Evolutionary conservation across 2,329 filamentous ascomycete genomes (phyloP), one percentile per base, ranked within the genome.

Genomic region (Calonectria pseudoturangicola): DNA sequence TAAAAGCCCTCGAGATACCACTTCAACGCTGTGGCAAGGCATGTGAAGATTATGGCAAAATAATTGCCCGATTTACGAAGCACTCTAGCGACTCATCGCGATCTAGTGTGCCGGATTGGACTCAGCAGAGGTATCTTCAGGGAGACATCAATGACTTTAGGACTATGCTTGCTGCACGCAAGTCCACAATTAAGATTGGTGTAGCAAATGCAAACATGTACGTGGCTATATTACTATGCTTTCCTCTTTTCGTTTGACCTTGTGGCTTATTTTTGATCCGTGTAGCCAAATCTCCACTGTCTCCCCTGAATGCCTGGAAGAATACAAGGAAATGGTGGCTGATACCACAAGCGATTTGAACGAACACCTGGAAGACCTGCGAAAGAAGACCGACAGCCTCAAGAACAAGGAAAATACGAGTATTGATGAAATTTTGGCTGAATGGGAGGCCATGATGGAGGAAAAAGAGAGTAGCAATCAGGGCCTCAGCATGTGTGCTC

Each of bases 51-150:
- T 88, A 88, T 75, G 74, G 69, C 45, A 82, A 75, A 58, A 81
- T 75, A 77, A 84, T 77, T 77, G 86, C 64, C 39, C 79, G 47
- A 81, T 83, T 80, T 85, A 79, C 75, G 75, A 80, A 68, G 74
- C 80, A 72, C 80, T 87, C 85, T 27, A 77, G 74, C 45, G 77
- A 76, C 63, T 79, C 73, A 66, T 79, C 73, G 67, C 79, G 81
- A 66, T 80, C 82, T 45, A 88, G 84, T 76, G 85, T 87, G 74
- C 83, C 84, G 63, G 86, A 87, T 75, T 88, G 84, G 86, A 82
- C 84, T 7, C 85, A 81, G 73, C 76, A 87, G 69, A 83, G 77
- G 74, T 87, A 87, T 66, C 85, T 87, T 78, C 83, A 84, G 54
- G 83, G 86, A 60, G 81, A 86, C 73, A 85, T 88, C 51, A 81